Evolutionary conservation across 805 yeast species (phyloP).

Genomic region (Wickerhamiella alocasiicola): DNA sequence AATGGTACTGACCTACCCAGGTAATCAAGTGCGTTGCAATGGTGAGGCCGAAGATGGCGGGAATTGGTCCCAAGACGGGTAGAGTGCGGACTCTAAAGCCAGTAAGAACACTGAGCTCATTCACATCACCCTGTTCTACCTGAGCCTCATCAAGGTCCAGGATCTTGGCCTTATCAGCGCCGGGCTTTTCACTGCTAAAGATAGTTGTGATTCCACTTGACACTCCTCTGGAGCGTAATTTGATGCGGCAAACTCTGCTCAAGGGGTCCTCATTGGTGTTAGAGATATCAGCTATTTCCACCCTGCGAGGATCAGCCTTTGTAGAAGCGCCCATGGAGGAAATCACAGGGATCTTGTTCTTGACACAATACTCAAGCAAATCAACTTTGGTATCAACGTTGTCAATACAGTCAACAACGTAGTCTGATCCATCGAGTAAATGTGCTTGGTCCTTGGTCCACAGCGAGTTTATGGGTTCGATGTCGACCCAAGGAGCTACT

Average conservation of each 20-base stretch:
- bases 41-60: conserved; percentile 88
- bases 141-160: conserved; percentile 79
- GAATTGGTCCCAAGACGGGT: conserved; percentile 95
- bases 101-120: conserved; percentile 71
- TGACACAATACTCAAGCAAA: conserved; percentile 58
- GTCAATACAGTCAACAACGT: conserved; percentile 89
- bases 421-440: conserved; percentile 53
- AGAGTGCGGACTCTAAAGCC: conserved; percentile 88
- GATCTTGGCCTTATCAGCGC: conserved; percentile 79
- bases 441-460: conserved; percentile 63
- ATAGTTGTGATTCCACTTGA: conserved; percentile 68
- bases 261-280: conserved; percentile 89
- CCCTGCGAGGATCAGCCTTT: conserved; percentile 87
- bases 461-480: conserved; percentile 64
- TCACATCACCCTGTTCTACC: conserved; percentile 68
- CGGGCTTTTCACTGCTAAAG: conserved; percentile 92
- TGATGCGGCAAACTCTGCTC: conserved; percentile 74
- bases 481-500: conserved; percentile 88
- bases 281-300: conserved; percentile 79
- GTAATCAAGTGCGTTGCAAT: conserved; percentile 77
- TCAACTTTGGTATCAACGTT: conserved; percentile 96
- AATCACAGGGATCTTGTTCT: conserved; percentile 50
- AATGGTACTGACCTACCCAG: conserved; percentile 69
- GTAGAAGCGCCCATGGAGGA: conserved; percentile 97
- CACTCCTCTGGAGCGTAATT: conserved; percentile 71